A percentile compares a stretch with the other conserved stretches of the same genome.
These are phyloP conservation scores for Leptomonas pyrrhocoris DNA, from an alignment of 208 protist species.

Conservation along the genomic window DNA sequence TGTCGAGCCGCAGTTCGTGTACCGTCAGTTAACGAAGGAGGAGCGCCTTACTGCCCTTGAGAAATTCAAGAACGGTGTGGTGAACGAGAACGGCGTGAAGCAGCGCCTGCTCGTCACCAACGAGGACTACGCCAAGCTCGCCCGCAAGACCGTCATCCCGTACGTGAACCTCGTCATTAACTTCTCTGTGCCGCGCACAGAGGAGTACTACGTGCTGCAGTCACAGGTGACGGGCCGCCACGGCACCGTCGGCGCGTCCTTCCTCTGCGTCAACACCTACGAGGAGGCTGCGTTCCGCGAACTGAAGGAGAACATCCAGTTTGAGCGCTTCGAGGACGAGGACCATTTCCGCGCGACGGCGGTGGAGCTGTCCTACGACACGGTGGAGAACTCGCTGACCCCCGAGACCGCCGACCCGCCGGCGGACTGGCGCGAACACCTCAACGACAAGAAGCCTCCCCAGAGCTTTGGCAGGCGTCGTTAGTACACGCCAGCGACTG, in stretches of 20 bases:
- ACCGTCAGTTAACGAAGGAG: slow-evolving; percentile 77
- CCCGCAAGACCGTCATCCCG: slow-evolving; percentile 85
- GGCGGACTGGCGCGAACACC: slow-evolving; percentile 74
- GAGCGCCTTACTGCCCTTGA: slow-evolving; percentile 76
- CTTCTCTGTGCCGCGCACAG: slow-evolving; percentile 77
- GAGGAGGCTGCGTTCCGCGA: slow-evolving; percentile 57
- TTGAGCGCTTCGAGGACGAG: slow-evolving; percentile 70
- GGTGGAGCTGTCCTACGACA: slow-evolving; percentile 85
- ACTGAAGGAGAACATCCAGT: slow-evolving; percentile 66
- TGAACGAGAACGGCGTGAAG: slow-evolving; percentile 77
- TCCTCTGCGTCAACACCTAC: slow-evolving; percentile 72
- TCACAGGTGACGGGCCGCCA: slow-evolving; percentile 81
- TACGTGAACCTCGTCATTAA: slow-evolving; percentile 92
- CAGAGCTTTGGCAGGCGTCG: slow-evolving; percentile 33
- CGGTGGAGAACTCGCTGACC: slow-evolving; percentile 62
- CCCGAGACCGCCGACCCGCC: slow-evolving; percentile 76
- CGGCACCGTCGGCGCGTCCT: slow-evolving; percentile 80
- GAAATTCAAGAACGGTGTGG: slow-evolving; percentile 86
- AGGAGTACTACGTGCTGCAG: slow-evolving; percentile 90
- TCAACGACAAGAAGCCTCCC: slow-evolving; percentile 58
- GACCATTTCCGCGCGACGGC: slow-evolving; percentile 65
- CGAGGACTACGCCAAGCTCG: slow-evolving; percentile 92
- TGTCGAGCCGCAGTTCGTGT: slow-evolving; percentile 80
- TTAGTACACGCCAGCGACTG: too few relatives aligned
- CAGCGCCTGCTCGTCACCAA: slow-evolving; percentile 91